Conservation (phyloP, 1,284 basidiomycete genomes). For the Pseudozyma tsukubaensis region DNA sequence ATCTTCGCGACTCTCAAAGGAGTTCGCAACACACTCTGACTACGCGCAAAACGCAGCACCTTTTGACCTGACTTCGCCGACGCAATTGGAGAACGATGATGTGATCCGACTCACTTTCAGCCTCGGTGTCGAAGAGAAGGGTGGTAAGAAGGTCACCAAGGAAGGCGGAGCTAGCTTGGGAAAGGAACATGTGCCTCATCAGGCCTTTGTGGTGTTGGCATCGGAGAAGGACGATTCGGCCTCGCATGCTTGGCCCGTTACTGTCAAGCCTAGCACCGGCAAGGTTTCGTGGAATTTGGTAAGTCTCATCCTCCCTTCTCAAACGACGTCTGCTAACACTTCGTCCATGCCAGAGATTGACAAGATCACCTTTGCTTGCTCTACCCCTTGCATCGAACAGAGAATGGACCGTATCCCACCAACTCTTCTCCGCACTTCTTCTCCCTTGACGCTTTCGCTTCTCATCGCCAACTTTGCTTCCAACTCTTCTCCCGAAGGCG, state of each 20-base stretch:
- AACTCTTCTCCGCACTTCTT: conserved; percentile 18
- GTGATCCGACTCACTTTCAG: conserved; percentile 48
- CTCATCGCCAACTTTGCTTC: conserved; percentile 49
- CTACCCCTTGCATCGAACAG: conserved; percentile 10
- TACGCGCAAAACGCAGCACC: conserved; percentile 33
- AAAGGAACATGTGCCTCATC: conserved; percentile 50
- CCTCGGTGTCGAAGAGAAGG: conserved; percentile 32
- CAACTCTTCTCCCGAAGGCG: conserved; percentile 29
- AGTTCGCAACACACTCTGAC: conserved; percentile 38
- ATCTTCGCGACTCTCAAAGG: conserved; percentile 44
- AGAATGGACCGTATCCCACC: conserved; percentile 46
- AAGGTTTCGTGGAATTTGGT: conserved; percentile 55
- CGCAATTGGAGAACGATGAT: conserved; percentile 51
- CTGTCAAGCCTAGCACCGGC: conserved; percentile 49
- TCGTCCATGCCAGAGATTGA: background rate
- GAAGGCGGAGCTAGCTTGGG: conserved; percentile 31
- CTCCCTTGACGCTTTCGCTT: conserved; percentile 39
- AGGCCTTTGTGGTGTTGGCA: conserved; percentile 48
- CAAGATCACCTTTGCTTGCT: background rate
- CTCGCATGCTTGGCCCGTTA: conserved; percentile 38
- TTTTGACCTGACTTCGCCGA: conserved; percentile 29
- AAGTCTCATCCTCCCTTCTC: background rate
- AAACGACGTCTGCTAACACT: background rate
- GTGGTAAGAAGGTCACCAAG: conserved; percentile 18
- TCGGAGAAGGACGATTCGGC: conserved; percentile 9